A percentile compares a stretch with the other conserved stretches of the same genome.
Evolutionary conservation across 2,329 filamentous ascomycete species (phyloP).

Genomic region (Aspergillus sclerotialis): DNA sequence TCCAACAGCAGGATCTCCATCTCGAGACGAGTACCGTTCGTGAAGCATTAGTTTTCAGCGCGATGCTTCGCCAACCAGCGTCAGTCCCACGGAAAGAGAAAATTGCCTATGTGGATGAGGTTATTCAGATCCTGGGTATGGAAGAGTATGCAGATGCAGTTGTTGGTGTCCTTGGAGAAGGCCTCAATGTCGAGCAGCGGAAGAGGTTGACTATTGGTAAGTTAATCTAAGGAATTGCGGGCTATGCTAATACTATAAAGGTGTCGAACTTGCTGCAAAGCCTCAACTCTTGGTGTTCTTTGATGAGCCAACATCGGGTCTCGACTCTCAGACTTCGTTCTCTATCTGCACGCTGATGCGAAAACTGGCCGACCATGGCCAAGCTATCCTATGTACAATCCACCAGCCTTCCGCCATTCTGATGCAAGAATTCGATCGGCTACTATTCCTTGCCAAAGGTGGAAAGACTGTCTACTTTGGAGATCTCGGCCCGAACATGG

Average conservation of each 20-base stretch:
- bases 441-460: conserved; percentile 56
- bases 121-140: conserved; percentile 85
- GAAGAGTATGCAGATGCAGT: conserved; percentile 79
- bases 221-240: neutral
- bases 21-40: conserved; percentile 76
- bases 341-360: conserved; percentile 78
- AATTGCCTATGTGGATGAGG: conserved; percentile 75
- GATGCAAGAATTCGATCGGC: conserved; percentile 70
- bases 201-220: conserved; percentile 75
- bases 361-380: conserved; percentile 81
- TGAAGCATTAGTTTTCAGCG: conserved; percentile 78
- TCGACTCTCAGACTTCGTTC: conserved; percentile 88
- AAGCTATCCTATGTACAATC: conserved; percentile 87
- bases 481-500: conserved; percentile 52
- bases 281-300: conserved; percentile 81
- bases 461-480: conserved; percentile 63
- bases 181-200: conserved; percentile 54
- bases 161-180: conserved; percentile 79
- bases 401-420: conserved; percentile 89
- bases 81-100: conserved; percentile 67
- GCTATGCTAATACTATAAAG: conserved; percentile 24
- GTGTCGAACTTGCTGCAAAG: conserved; percentile 86
- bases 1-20: conserved; percentile 86
- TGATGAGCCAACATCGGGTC: conserved; percentile 86
- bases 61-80: conserved; percentile 72